Evolutionary conservation across 2,329 filamentous ascomycete genomes (phyloP).

Genomic region (Neodidymelliopsis sp.): DNA sequence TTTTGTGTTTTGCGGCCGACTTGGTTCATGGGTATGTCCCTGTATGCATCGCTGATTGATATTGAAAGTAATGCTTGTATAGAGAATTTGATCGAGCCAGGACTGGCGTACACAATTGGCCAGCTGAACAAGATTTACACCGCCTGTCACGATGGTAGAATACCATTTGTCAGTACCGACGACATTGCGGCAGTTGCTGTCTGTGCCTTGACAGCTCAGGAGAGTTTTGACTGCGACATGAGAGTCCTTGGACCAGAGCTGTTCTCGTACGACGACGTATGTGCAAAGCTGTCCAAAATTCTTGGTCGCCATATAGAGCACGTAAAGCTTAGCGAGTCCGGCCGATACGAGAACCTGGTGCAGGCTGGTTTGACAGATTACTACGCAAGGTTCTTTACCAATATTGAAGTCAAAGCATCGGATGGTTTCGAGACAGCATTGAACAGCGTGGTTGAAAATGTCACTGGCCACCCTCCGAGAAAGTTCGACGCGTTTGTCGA

Average conservation of each 20-base stretch:
- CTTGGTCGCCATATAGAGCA: too few relatives aligned
- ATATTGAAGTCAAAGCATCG: too few relatives aligned
- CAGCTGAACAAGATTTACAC: constrained; percentile 54
- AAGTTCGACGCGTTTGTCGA: background rate
- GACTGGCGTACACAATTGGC: constrained; percentile 30
- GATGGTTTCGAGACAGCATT: too few relatives aligned
- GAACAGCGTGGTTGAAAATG: background rate
- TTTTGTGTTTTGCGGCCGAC: background rate
- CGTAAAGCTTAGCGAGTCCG: too few relatives aligned
- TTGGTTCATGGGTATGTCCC: background rate
- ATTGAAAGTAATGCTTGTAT: too few relatives aligned
- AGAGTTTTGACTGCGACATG: background rate
- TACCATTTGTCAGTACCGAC: constrained; percentile 57
- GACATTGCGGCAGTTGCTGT: constrained; percentile 56
- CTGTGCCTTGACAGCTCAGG: background rate
- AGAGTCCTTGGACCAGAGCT: background rate
- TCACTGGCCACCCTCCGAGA: background rate
- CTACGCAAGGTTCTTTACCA: too few relatives aligned
- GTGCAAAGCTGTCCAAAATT: too few relatives aligned
- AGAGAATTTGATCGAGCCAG: background rate
- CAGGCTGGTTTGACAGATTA: too few relatives aligned
- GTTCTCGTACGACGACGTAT: too few relatives aligned
- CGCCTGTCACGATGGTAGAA: constrained; percentile 53
- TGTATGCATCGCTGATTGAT: too few relatives aligned
- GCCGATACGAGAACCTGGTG: too few relatives aligned